Base-by-base conservation (phyloP, 2,329 filamentous ascomycete genomes). In the Ascomycota sp. region DNA sequence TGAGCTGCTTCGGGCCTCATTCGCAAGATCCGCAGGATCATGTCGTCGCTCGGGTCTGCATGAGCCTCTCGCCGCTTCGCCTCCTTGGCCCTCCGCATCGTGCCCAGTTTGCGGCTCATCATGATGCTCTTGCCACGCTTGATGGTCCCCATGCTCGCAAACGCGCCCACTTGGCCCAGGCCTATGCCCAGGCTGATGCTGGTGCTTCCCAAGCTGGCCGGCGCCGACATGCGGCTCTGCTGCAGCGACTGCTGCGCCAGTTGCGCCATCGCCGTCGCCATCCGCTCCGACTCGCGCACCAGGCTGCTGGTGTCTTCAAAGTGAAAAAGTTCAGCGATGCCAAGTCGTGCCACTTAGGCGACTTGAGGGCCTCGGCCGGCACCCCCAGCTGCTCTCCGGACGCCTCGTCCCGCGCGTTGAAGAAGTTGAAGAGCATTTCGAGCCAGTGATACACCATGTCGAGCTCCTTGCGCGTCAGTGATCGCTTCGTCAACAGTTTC, bases 381-480 rank as follows among this genome's bases (percentile, higher is more conserved):
- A 98, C 82, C 38, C 89, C 89, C 35, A 89, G 69, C 17, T 79
- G 79, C 50, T 86, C 79, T 32, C 85, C 43, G 57, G 75, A 45
- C 10, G 78, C 69, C 43, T 93, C 83, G 43, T 94, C 85, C 37
- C 76, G 70, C 20, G 85, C 89, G 45, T 94, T 77, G 69, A 98
- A 98, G 57, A 98, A 98, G 33, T 76, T 75, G 41, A 93, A 82
- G 7, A 98, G 68, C 35, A 91, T 65, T 50, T 86, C 69, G 21
- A 95, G 63, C 89, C 89, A 98, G 47, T 79, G 78, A 55, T 89
- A 95, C 17, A 94, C 85, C 32, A 95, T 75, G 44, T 98, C 89
- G 20, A 93, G 65, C 53, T 98, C 89, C 47, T 83, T 77, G 43
- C 85, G 75, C 1, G 68, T 78, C 15, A 98, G 65, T 4, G 81